These are phyloP conservation scores for Leccinum variicolor DNA, from an alignment of 768 basidiomycete genomes.

Conservation along the genomic window DNA sequence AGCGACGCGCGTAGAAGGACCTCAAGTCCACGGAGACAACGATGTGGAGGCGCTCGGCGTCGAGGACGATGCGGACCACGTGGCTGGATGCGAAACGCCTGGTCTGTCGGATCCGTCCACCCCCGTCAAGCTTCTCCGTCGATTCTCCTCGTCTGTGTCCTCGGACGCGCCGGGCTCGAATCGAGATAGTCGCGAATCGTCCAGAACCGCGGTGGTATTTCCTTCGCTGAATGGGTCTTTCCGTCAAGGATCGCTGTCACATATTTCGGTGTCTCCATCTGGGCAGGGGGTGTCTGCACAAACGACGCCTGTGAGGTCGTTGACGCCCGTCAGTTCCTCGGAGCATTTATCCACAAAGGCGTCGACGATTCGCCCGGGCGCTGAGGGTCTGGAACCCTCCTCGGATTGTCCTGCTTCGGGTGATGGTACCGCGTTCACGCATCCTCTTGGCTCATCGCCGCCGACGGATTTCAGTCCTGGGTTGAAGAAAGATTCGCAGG, in stretches of 20 bases:
- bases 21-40: conserved; percentile 14
- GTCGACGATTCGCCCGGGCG: neutral
- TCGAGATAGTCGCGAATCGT: conserved; percentile 7
- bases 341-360: neutral
- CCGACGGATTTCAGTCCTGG: conserved; percentile 6
- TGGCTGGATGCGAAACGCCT: neutral
- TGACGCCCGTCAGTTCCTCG: conserved; percentile 5
- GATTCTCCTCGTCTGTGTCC: conserved; percentile 8
- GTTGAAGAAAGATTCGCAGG: conserved; percentile 24
- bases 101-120: conserved; percentile 14
- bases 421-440: conserved; percentile 1
- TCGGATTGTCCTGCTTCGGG: neutral
- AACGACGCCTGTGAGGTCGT: conserved; percentile 8
- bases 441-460: conserved; percentile 5
- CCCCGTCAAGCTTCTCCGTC: conserved; percentile 13
- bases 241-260: conserved; percentile 8
- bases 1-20: conserved; percentile 3
- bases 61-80: conserved; percentile 6
- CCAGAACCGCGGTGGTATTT: conserved; percentile 17
- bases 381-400: no score
- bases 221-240: conserved; percentile 26
- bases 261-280: neutral
- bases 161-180: neutral
- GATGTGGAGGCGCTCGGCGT: conserved; percentile 5
- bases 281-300: conserved; percentile 6